Percentiles rank a stretch among this genome's conserved stretches.
Evolutionary conservation across 345 rosid species (phyloP).

Genomic region (Litchi chinensis): DNA sequence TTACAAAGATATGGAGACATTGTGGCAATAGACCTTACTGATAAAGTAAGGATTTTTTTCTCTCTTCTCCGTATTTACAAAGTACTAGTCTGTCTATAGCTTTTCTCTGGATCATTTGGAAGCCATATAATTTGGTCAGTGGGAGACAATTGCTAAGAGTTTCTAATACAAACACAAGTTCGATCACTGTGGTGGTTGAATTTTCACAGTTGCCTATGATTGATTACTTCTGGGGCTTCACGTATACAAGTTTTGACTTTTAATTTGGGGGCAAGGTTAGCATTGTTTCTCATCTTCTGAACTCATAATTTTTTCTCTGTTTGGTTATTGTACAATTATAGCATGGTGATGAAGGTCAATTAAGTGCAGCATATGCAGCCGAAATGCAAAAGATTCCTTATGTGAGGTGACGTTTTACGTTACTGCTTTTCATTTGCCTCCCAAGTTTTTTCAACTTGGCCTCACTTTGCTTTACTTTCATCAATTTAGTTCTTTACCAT

Average conservation of each 20-base stretch:
- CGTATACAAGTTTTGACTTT: background rate
- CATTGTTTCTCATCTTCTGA: background rate
- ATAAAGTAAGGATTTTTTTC: conserved; percentile 54
- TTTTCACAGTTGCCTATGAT: background rate
- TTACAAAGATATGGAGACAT: conserved; percentile 84
- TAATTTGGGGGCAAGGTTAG: background rate
- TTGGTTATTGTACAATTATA: conserved; percentile 29
- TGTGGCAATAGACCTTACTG: conserved; percentile 73
- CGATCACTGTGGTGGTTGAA: background rate
- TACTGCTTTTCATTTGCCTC: background rate
- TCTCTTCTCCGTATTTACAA: conserved; percentile 17
- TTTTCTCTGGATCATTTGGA: background rate
- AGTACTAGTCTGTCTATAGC: conserved; percentile 5
- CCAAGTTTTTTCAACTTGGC: background rate
- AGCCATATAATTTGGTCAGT: conserved; percentile 9
- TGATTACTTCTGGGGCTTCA: background rate
- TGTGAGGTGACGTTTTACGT: conserved; percentile 70
- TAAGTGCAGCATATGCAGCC: conserved; percentile 75
- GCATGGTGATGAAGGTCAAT: conserved; percentile 92
- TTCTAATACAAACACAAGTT: background rate
- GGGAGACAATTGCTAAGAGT: conserved; percentile 9
- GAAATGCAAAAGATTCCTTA: conserved; percentile 80
- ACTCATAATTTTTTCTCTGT: conserved; percentile 13
- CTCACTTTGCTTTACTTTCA: conserved; percentile 9
- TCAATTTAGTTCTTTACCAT: conserved; percentile 1